phyloP scores from a whole-genome alignment of 352 stramenopile species.

The Phytophthora palmivora region DNA sequence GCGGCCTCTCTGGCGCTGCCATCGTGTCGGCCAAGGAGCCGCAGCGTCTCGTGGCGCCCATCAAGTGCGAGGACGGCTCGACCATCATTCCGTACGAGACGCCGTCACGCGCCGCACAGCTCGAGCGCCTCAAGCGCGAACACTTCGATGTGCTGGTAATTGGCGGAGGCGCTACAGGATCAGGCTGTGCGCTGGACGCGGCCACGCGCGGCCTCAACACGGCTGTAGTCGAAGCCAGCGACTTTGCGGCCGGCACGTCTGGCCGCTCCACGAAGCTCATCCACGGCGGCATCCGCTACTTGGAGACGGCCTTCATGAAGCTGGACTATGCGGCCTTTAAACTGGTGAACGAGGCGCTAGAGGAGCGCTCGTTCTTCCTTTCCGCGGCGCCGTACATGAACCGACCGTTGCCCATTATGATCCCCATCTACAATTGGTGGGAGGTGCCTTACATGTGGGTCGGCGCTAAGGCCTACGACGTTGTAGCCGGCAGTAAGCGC shows the following conservation, averaged over 20 bases:
- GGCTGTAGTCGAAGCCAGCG: slow-evolving; percentile 91
- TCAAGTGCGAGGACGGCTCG: slow-evolving; percentile 85
- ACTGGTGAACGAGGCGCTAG: slow-evolving; percentile 93
- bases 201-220: slow-evolving; percentile 93
- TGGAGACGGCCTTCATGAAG: slow-evolving; percentile 95
- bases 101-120: slow-evolving; percentile 68
- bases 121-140: slow-evolving; percentile 87
- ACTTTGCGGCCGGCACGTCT: slow-evolving; percentile 94
- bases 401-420: slow-evolving; percentile 95
- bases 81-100: slow-evolving; percentile 88
- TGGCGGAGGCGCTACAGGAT: slow-evolving; percentile 92
- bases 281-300: slow-evolving; percentile 95
- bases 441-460: slow-evolving; percentile 95
- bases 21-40: slow-evolving; percentile 83
- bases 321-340: slow-evolving; percentile 91
- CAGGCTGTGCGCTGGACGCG: slow-evolving; percentile 92
- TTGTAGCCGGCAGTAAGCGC: slow-evolving; percentile 90
- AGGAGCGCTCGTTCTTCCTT: slow-evolving; percentile 94
- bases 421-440: slow-evolving; percentile 96
- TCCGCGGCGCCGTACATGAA: slow-evolving; percentile 95
- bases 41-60: slow-evolving; percentile 70
- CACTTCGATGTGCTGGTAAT: slow-evolving; percentile 95
- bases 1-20: slow-evolving; percentile 61
- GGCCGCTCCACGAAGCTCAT: slow-evolving; percentile 96
- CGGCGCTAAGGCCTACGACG: slow-evolving; percentile 93